These are phyloP conservation scores for Pseudophaeomoniella oleicola DNA, from an alignment of 2,329 filamentous ascomycete species.

Conservation along the genomic window DNA sequence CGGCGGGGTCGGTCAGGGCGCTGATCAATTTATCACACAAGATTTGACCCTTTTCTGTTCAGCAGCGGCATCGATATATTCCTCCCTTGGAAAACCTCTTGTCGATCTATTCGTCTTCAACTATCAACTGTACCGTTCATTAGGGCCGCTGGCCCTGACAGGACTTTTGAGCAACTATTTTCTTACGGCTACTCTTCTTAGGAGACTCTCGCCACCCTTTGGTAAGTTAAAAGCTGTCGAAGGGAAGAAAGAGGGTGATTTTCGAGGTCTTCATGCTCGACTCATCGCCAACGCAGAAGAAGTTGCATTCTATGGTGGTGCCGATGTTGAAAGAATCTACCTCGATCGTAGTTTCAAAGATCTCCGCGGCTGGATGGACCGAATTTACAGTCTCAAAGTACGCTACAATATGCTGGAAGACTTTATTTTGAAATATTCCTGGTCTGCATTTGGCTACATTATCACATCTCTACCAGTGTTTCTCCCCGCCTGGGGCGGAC, in stretches of 20 bases:
- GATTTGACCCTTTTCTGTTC: slow-evolving; percentile 93
- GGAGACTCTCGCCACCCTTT: slow-evolving; percentile 83
- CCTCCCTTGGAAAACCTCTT: slow-evolving; percentile 90
- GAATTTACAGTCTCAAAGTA: slow-evolving; percentile 94
- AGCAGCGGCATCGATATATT: slow-evolving; percentile 82
- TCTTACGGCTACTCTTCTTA: slow-evolving; percentile 76
- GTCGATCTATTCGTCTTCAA: slow-evolving; percentile 98
- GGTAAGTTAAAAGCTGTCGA: slow-evolving; percentile 95
- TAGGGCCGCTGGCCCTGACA: slow-evolving; percentile 75
- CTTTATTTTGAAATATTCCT: slow-evolving; percentile 95
- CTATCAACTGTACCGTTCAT: slow-evolving; percentile 84
- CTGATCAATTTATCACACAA: slow-evolving; percentile 95
- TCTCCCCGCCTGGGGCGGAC: slow-evolving; percentile 81
- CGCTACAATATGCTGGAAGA: slow-evolving; percentile 98
- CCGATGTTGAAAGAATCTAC: slow-evolving; percentile 87
- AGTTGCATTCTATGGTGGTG: slow-evolving; percentile 91
- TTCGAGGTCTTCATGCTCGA: slow-evolving; percentile 76
- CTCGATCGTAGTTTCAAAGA: slow-evolving; percentile 86
- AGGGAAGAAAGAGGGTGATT: slow-evolving; percentile 88
- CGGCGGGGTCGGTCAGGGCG: slow-evolving; percentile 78
- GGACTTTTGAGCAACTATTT: slow-evolving; percentile 89
- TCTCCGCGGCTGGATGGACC: slow-evolving; percentile 92
- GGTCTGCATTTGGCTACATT: slow-evolving; percentile 94
- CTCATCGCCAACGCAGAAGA: slow-evolving; percentile 96
- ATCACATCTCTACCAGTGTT: slow-evolving; percentile 88